These are phyloP conservation scores for Eremothecium gossypii DNA, from an alignment of 1,139 yeast genomes.

Conservation along the genomic window DNA sequence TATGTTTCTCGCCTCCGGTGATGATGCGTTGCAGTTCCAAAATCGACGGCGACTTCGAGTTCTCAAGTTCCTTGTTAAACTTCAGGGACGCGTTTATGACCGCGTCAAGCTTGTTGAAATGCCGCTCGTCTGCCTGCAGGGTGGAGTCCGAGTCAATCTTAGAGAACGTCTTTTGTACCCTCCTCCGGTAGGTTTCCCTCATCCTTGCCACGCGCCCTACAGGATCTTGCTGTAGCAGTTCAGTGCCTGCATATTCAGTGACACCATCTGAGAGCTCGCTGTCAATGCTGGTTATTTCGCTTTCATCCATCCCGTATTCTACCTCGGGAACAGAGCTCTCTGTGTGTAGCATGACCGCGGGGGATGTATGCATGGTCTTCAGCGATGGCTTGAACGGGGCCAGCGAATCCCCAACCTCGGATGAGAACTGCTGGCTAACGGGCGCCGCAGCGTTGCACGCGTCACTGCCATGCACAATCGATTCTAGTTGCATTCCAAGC, in stretches of 20 bases:
- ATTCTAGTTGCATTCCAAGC: conserved; percentile 38
- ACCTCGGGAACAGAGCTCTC: background rate
- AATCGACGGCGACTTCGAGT: conserved; percentile 12
- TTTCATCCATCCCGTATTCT: background rate
- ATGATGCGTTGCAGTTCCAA: conserved; percentile 19
- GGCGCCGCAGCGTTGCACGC: too few relatives aligned
- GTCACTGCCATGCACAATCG: conserved; percentile 7
- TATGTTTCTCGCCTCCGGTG: conserved; percentile 20
- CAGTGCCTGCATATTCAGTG: conserved; percentile 3
- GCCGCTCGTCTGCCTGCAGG: conserved; percentile 7
- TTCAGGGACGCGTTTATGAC: conserved; percentile 20
- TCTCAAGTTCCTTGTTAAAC: conserved; percentile 20
- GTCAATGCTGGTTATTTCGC: background rate
- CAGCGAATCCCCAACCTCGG: background rate
- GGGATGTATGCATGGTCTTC: background rate
- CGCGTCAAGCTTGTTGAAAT: conserved; percentile 13
- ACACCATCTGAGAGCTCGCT: conserved; percentile 2
- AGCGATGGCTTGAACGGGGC: background rate
- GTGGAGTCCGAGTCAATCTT: conserved; percentile 7
- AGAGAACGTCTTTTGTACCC: conserved; percentile 10
- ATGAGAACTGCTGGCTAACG: background rate
- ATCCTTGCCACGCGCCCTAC: conserved; percentile 2
- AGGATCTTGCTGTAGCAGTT: conserved; percentile 4
- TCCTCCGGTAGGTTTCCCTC: conserved; percentile 12
- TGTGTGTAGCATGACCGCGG: background rate